A percentile compares a stretch with the other conserved stretches of the same genome.
Evolutionary conservation across 805 yeast genomes (phyloP).

Genomic region (Schwanniomyces vanrijiae): DNA sequence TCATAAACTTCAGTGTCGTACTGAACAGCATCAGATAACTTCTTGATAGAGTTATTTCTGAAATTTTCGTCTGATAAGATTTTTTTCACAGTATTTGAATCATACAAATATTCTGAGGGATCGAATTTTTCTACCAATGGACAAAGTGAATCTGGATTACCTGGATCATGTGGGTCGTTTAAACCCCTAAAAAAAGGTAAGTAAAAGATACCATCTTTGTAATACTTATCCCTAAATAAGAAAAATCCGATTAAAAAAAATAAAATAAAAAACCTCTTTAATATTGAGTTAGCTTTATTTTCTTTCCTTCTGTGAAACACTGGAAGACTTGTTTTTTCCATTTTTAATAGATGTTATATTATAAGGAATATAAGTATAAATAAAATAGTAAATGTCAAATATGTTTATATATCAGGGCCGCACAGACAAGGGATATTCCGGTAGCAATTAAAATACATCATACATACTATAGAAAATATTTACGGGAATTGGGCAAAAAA

Average conservation of each 20-base stretch:
- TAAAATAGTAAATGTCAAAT: too few species aligned
- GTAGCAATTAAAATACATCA: too few species aligned
- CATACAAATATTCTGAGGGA: slow-evolving; percentile 20
- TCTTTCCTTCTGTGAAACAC: background rate
- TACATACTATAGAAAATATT: too few species aligned
- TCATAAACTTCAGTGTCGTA: slow-evolving; percentile 35
- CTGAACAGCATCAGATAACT: slow-evolving; percentile 25
- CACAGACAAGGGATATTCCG: too few species aligned
- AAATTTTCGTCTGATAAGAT: slow-evolving; percentile 28
- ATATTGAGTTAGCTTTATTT: background rate
- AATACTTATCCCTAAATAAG: background rate
- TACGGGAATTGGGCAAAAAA: slow-evolving; percentile 4
- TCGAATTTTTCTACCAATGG: slow-evolving; percentile 34
- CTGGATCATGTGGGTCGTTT: background rate
- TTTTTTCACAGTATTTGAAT: slow-evolving; percentile 16
- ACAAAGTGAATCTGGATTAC: slow-evolving; percentile 32
- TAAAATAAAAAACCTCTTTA: background rate
- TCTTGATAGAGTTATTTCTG: slow-evolving; percentile 19
- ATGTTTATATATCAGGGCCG: too few species aligned
- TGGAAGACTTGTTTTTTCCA: slow-evolving; percentile 1
- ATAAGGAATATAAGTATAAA: background rate
- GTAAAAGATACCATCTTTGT: background rate
- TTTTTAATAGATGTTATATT: background rate
- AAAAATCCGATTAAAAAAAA: background rate
- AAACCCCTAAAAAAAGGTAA: background rate